Conservation (phyloP, 768 basidiomycete genomes). For the Agaricus blazei region DNA sequence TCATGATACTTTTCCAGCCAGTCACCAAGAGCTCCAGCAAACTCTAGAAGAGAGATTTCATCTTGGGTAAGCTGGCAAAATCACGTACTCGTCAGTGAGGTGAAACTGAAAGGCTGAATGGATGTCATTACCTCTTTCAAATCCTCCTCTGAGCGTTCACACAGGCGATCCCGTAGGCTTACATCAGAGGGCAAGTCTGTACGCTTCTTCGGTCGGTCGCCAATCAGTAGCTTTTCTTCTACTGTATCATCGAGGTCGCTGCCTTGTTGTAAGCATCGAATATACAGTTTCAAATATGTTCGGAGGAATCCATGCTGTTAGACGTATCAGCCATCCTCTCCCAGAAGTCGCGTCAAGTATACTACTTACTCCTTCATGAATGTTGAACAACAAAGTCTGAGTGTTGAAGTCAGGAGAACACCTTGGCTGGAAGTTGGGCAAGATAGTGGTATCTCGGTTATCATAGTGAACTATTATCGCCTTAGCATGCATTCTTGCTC, state of each 20-base stretch:
- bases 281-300: slow-evolving; percentile 71
- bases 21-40: slow-evolving; percentile 54
- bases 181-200: slow-evolving; percentile 42
- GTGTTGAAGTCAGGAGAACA: slow-evolving; percentile 47
- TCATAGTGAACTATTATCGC: slow-evolving; percentile 67
- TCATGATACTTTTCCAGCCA: slow-evolving; percentile 81
- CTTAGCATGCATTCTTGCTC: neutral
- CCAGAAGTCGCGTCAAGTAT: neutral
- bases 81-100: slow-evolving; percentile 10
- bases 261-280: slow-evolving; percentile 69
- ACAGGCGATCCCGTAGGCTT: slow-evolving; percentile 56
- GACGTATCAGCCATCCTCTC: neutral
- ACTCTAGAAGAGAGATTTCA: slow-evolving; percentile 54
- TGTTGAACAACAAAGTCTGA: slow-evolving; percentile 65
- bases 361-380: slow-evolving; percentile 53
- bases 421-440: slow-evolving; percentile 74
- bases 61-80: slow-evolving; percentile 56
- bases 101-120: neutral
- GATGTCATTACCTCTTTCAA: slow-evolving; percentile 40
- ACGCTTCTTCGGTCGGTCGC: slow-evolving; percentile 71
- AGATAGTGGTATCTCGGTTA: slow-evolving; percentile 79
- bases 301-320: slow-evolving; percentile 66
- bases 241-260: slow-evolving; percentile 78
- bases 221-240: slow-evolving; percentile 76
- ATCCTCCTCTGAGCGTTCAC: slow-evolving; percentile 44